phyloP scores from a whole-genome alignment of 768 basidiomycete genomes.

The Serpula lacrymans region DNA sequence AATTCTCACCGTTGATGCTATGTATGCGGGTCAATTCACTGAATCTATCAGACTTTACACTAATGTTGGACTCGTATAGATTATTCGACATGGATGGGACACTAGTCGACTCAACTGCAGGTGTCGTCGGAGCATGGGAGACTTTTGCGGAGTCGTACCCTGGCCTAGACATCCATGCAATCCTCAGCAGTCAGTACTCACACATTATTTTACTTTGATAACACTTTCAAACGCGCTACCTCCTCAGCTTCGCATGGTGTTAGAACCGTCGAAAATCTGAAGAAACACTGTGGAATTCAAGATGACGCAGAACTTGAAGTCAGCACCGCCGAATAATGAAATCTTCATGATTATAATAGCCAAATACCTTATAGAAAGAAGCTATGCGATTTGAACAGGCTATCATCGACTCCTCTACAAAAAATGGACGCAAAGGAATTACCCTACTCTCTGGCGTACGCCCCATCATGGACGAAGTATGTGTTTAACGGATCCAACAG shows the following conservation, averaged over 20 bases:
- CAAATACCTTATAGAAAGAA: constrained; percentile 46
- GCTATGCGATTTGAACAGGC: constrained; percentile 77
- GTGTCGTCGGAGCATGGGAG: constrained; percentile 81
- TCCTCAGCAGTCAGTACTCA: constrained; percentile 54
- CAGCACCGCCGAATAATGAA: constrained; percentile 7
- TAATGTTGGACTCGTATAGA: constrained; percentile 28
- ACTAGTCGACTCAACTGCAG: constrained; percentile 77
- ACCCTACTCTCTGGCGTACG: constrained; percentile 71
- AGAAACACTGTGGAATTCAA: constrained; percentile 63
- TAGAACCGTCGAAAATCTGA: constrained; percentile 79
- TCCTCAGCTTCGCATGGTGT: constrained; percentile 72
- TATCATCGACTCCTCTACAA: constrained; percentile 59
- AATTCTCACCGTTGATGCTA: constrained; percentile 37
- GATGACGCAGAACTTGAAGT: constrained; percentile 73
- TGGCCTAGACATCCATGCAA: constrained; percentile 54
- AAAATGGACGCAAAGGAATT: constrained; percentile 58
- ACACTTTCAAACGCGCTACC: background rate
- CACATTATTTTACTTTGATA: background rate
- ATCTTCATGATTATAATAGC: constrained; percentile 4
- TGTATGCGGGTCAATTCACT: constrained; percentile 25
- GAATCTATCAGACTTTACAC: background rate
- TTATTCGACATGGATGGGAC: constrained; percentile 87
- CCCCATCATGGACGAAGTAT: constrained; percentile 54
- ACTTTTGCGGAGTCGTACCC: constrained; percentile 72
- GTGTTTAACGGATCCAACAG: constrained; percentile 7